A percentile compares a stretch with the other conserved stretches of the same genome.
These are phyloP conservation scores for Cucumis sativus DNA, from an alignment of 306 rosid species.

Conservation along the genomic window DNA sequence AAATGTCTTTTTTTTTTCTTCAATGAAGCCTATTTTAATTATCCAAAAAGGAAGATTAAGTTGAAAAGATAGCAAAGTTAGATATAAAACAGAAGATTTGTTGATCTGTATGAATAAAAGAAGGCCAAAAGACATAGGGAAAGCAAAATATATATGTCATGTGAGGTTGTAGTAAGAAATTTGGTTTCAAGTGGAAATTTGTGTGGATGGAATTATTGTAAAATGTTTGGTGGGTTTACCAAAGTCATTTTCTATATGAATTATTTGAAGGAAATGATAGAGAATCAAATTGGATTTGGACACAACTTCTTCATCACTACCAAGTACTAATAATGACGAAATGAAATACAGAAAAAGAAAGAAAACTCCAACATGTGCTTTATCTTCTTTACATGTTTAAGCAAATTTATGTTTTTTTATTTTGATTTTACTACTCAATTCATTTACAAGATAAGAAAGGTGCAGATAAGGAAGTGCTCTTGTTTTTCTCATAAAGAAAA, in stretches of 20 bases:
- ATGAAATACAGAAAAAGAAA: not conserved
- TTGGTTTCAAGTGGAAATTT: not conserved
- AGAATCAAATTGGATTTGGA: conserved; percentile 2
- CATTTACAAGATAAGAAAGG: too few relatives aligned
- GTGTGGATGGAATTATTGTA: not conserved
- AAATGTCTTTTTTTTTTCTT: too few relatives aligned
- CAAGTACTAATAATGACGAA: not conserved
- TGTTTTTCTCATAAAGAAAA: too few relatives aligned
- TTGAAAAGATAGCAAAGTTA: not conserved
- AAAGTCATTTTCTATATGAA: not conserved
- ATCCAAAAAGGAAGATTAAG: too few relatives aligned
- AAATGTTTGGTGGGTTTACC: not conserved
- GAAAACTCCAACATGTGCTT: not conserved
- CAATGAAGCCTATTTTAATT: too few relatives aligned
- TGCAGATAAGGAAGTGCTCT: too few relatives aligned
- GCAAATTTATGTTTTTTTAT: too few relatives aligned
- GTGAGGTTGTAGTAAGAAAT: not conserved
- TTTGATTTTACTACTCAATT: too few relatives aligned
- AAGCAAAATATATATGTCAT: not conserved
- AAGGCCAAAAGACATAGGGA: not conserved
- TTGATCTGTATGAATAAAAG: not conserved
- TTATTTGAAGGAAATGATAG: not conserved
- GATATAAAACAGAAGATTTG: not conserved
- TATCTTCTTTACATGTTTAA: not conserved
- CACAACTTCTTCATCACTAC: not conserved